Evolutionary conservation across 768 basidiomycete species (phyloP).

Genomic region (Serendipita vermifera): DNA sequence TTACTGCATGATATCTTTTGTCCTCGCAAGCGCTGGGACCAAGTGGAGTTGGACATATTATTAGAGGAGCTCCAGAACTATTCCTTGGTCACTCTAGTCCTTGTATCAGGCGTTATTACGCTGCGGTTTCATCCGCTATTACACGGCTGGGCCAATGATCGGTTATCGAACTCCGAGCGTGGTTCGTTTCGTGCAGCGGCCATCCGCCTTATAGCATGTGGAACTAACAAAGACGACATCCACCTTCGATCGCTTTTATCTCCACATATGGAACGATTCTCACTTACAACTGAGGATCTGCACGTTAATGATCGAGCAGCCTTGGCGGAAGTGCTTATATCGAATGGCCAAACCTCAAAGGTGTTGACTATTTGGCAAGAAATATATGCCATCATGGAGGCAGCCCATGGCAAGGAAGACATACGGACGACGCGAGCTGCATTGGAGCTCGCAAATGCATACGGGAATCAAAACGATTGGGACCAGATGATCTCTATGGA

Average conservation of each 20-base stretch:
- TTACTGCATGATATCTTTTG: background rate
- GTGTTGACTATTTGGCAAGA: background rate
- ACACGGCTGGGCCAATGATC: constrained; percentile 1
- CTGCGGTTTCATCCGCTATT: constrained; percentile 2
- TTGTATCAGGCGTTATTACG: background rate
- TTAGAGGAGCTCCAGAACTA: constrained; percentile 1
- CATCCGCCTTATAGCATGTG: background rate
- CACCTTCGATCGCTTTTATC: background rate
- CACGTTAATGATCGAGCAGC: background rate
- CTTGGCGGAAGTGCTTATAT: background rate
- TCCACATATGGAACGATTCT: background rate
- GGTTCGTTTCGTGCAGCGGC: background rate
- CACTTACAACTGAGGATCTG: background rate
- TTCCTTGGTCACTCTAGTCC: background rate
- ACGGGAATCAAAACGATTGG: background rate
- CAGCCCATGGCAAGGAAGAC: background rate
- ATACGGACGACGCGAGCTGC: background rate
- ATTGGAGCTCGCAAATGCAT: background rate
- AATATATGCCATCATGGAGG: background rate
- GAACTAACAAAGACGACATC: background rate
- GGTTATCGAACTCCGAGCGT: background rate
- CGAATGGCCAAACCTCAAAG: background rate
- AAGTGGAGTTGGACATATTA: background rate
- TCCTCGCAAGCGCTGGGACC: background rate
- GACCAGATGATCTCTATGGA: background rate